A percentile compares a stretch with the other conserved stretches of the same genome.
phyloP scores from a whole-genome alignment of 2,329 filamentous ascomycete species.

The Neonectria ditissima region DNA sequence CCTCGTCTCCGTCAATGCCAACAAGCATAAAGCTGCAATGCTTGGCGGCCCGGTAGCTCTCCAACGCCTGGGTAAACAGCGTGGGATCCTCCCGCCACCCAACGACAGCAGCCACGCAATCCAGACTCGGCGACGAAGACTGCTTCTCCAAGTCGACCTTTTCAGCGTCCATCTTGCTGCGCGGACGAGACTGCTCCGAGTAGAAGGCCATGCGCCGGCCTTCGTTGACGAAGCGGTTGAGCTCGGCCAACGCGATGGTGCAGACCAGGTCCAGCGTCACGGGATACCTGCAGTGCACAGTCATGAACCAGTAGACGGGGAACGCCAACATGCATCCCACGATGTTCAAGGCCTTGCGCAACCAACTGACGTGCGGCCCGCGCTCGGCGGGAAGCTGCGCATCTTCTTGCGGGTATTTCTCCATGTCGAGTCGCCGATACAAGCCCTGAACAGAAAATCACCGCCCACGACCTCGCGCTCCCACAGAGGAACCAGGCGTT shows the following conservation, averaged over 20 bases:
- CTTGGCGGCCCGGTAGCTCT: constrained; percentile 38
- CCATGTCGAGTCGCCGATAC: not conserved
- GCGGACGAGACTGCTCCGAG: constrained; percentile 16
- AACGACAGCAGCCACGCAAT: constrained; percentile 41
- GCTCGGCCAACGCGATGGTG: constrained; percentile 36
- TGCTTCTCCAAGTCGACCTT: constrained; percentile 29
- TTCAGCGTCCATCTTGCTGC: constrained; percentile 26
- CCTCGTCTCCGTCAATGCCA: constrained; percentile 42
- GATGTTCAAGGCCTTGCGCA: constrained; percentile 35
- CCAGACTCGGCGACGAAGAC: constrained; percentile 22
- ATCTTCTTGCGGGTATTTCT: not conserved
- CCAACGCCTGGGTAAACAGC: constrained; percentile 37
- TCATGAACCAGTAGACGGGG: constrained; percentile 34
- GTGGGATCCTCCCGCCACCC: constrained; percentile 42
- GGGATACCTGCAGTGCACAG: constrained; percentile 39
- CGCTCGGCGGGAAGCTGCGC: constrained; percentile 1
- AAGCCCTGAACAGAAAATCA: not conserved
- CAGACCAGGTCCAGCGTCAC: constrained; percentile 40
- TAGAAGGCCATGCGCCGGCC: constrained; percentile 34
- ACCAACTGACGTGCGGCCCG: constrained; percentile 25
- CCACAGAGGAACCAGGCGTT: not conserved
- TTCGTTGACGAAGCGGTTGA: constrained; percentile 40
- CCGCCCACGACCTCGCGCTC: not conserved
- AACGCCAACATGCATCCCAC: constrained; percentile 34
- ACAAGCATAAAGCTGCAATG: constrained; percentile 37